Conservation (phyloP, 2,329 filamentous ascomycete species). For the Hawksworthiomyces lignivorus region DNA sequence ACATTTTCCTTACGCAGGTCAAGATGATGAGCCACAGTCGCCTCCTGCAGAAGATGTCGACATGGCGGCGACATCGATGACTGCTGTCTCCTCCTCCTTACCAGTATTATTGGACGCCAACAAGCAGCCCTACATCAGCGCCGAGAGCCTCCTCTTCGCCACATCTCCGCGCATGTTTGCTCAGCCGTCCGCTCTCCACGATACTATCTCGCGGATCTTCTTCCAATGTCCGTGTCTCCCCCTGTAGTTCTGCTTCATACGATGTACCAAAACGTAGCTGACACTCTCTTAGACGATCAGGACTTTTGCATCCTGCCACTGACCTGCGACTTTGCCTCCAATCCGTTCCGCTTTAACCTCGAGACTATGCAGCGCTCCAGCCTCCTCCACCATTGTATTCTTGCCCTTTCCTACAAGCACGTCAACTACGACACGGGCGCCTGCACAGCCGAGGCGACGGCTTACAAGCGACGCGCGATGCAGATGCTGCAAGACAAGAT, state of each 20-base stretch:
- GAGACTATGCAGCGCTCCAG: constrained; percentile 18
- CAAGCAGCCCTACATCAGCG: not conserved
- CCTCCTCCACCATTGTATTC: constrained; percentile 24
- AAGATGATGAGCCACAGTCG: no score
- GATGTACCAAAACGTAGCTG: not conserved
- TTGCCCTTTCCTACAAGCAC: constrained; percentile 24
- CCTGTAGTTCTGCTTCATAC: not conserved
- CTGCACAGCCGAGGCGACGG: constrained; percentile 16
- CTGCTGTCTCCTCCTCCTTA: no score
- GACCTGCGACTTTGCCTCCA: constrained; percentile 23
- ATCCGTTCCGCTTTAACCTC: constrained; percentile 24
- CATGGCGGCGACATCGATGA: no score
- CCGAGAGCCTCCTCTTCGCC: not conserved
- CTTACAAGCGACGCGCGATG: constrained; percentile 18
- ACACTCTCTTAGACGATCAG: constrained; percentile 21
- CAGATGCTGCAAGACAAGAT: constrained; percentile 18
- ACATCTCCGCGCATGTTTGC: constrained; percentile 3
- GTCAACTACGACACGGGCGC: constrained; percentile 20
- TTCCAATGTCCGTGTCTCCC: constrained; percentile 5
- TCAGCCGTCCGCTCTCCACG: constrained; percentile 5
- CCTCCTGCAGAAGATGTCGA: no score
- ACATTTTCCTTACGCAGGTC: no score
- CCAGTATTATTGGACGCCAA: not conserved
- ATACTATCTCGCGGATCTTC: constrained; percentile 10
- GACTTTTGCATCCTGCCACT: constrained; percentile 27